Percentiles rank a stretch among this genome's conserved stretches.
These are phyloP conservation scores for Arthrobotrys musiformis DNA, from an alignment of 2,329 filamentous ascomycete species.

Conservation along the genomic window DNA sequence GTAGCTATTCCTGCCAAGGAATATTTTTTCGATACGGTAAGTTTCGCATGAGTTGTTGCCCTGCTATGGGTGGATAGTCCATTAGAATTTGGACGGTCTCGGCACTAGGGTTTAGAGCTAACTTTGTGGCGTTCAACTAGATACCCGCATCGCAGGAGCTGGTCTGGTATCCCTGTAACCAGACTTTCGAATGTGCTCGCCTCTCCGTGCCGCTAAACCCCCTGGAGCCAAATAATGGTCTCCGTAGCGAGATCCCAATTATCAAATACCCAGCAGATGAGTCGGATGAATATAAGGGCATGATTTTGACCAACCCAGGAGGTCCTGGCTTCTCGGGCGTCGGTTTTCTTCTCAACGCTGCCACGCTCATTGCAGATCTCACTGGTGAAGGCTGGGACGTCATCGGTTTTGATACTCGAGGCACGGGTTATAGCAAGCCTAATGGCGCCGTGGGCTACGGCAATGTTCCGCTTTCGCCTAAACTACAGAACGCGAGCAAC, in stretches of 20 bases:
- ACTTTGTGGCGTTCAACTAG: too few relatives aligned
- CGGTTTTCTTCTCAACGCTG: constrained; percentile 59
- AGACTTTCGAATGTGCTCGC: neutral
- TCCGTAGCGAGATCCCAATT: constrained; percentile 16
- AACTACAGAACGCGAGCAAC: constrained; percentile 29
- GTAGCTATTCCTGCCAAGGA: too few relatives aligned
- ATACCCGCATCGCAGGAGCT: too few relatives aligned
- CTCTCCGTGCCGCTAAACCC: constrained; percentile 64
- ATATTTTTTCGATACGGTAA: too few relatives aligned
- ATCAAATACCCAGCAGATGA: constrained; percentile 10
- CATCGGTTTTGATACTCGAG: constrained; percentile 37
- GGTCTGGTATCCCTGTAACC: too few relatives aligned
- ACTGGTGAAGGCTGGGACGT: constrained; percentile 34
- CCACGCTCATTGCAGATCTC: neutral
- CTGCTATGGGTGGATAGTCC: too few relatives aligned
- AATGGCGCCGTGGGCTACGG: neutral
- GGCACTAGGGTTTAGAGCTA: too few relatives aligned
- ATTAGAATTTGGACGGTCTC: too few relatives aligned
- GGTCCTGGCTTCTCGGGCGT: constrained; percentile 65
- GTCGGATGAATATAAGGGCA: constrained; percentile 59
- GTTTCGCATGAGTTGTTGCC: too few relatives aligned
- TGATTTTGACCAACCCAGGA: constrained; percentile 65
- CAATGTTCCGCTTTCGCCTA: neutral
- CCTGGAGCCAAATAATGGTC: constrained; percentile 62
- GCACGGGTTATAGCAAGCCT: constrained; percentile 26